Evolutionary conservation across 495 filamentous ascomycete species (phyloP).

Genomic region (Paragyromitra xinjiangensis): DNA sequence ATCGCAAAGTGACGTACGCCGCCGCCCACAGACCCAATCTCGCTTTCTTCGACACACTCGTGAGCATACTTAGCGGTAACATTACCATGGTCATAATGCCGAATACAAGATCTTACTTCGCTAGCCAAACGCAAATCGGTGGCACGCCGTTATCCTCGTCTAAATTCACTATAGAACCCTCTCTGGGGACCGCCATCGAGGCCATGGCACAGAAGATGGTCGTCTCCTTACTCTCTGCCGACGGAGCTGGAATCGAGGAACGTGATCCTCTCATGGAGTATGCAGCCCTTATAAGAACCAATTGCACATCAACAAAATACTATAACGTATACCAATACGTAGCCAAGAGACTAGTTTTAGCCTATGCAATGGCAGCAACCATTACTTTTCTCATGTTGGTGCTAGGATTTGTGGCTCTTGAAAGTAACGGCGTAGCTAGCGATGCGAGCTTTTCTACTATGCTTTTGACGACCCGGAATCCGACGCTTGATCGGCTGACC

Average conservation of each 20-base stretch:
- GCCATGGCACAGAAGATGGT: constrained; percentile 24
- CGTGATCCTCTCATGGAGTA: background rate
- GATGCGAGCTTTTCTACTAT: constrained; percentile 32
- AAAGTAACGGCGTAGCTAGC: constrained; percentile 1
- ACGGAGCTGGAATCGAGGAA: background rate
- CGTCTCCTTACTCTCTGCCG: constrained; percentile 27
- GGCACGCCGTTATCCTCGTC: background rate
- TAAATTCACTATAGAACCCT: background rate
- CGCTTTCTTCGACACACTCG: too few species aligned
- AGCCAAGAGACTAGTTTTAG: background rate
- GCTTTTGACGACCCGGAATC: constrained; percentile 37
- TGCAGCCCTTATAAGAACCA: background rate
- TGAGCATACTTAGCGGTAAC: background rate
- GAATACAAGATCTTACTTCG: background rate
- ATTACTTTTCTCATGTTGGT: background rate
- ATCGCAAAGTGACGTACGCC: too few species aligned
- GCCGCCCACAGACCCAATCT: too few species aligned
- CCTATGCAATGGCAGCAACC: background rate
- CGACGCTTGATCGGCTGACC: constrained; percentile 28
- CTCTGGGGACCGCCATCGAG: constrained; percentile 11
- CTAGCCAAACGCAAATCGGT: background rate
- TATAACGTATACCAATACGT: constrained; percentile 23
- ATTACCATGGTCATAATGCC: background rate
- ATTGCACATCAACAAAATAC: background rate
- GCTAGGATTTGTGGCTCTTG: constrained; percentile 27